Percentiles rank a stretch among this genome's conserved stretches.
phyloP scores from a whole-genome alignment of 352 stramenopile species.

The Globisporangium orthogonon region DNA sequence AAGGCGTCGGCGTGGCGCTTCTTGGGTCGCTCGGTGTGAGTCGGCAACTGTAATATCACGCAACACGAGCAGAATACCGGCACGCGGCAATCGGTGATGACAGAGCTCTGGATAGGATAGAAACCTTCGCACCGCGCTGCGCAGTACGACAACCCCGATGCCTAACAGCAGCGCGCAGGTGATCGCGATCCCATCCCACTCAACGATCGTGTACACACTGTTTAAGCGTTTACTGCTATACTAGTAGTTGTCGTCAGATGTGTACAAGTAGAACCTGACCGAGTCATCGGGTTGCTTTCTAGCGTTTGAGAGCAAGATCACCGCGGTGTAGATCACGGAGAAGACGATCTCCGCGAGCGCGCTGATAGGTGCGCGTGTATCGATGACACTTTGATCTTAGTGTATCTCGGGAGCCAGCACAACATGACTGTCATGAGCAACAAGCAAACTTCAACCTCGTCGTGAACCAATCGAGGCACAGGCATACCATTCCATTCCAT shows the following conservation, averaged over 20 bases:
- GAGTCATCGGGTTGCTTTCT: background rate
- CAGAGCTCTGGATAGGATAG: conserved; percentile 9
- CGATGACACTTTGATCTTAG: too few species aligned
- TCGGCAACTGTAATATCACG: conserved; percentile 19
- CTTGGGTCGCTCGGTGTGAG: conserved; percentile 13
- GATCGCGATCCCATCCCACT: background rate
- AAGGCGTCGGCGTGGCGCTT: too few species aligned
- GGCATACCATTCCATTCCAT: too few species aligned
- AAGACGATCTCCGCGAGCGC: conserved; percentile 4
- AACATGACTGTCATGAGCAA: too few species aligned
- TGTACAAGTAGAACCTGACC: too few species aligned
- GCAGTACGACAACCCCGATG: background rate
- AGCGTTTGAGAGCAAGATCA: background rate
- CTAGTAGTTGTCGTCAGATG: background rate
- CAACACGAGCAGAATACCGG: conserved; percentile 19
- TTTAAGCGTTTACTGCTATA: too few species aligned
- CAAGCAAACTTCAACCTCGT: too few species aligned
- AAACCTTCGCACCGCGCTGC: background rate
- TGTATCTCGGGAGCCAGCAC: too few species aligned
- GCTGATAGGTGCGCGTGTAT: background rate
- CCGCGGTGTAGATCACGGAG: conserved; percentile 1
- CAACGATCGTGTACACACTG: too few species aligned
- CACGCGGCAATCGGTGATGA: conserved; percentile 9
- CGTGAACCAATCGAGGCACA: too few species aligned
- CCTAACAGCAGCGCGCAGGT: background rate